A percentile compares a stretch with the other conserved stretches of the same genome.
Evolutionary conservation across 768 basidiomycete genomes (phyloP).

Genomic region (Phaffia australis): DNA sequence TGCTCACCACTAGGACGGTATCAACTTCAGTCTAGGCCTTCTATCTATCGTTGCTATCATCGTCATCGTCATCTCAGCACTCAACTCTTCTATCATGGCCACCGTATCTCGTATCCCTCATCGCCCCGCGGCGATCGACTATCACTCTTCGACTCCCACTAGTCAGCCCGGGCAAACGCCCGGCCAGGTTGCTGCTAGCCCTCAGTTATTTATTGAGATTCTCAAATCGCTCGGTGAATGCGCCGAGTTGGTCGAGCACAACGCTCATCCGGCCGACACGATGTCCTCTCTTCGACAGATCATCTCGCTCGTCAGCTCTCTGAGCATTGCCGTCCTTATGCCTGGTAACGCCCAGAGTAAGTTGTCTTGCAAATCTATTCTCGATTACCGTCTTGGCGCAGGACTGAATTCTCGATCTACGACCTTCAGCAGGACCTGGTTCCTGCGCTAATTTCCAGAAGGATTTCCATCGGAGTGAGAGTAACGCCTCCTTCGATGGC

Average conservation of each 20-base stretch:
- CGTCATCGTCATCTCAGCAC: background rate
- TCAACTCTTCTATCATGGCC: slow-evolving; percentile 1
- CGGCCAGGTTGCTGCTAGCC: too few relatives aligned
- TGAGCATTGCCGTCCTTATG: slow-evolving; percentile 20
- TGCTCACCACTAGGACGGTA: too few relatives aligned
- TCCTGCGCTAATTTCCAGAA: background rate
- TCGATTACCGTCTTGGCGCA: background rate
- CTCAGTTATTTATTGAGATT: slow-evolving; percentile 12
- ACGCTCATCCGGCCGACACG: background rate
- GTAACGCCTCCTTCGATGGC: background rate
- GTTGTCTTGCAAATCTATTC: too few relatives aligned
- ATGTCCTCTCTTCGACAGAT: slow-evolving; percentile 13
- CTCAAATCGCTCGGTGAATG: slow-evolving; percentile 8
- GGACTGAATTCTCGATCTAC: background rate
- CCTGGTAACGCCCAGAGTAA: background rate
- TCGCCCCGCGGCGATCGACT: background rate
- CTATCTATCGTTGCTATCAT: background rate
- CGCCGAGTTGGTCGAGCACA: slow-evolving; percentile 7
- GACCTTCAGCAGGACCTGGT: background rate
- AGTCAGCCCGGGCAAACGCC: too few relatives aligned
- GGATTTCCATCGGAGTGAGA: background rate
- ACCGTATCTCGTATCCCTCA: background rate
- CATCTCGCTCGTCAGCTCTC: slow-evolving; percentile 13
- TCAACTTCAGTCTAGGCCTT: background rate
- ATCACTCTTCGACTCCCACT: background rate